Evolutionary conservation across 139 green algal species (phyloP).

Genomic region (Chlamydomonas sphaeroides): DNA sequence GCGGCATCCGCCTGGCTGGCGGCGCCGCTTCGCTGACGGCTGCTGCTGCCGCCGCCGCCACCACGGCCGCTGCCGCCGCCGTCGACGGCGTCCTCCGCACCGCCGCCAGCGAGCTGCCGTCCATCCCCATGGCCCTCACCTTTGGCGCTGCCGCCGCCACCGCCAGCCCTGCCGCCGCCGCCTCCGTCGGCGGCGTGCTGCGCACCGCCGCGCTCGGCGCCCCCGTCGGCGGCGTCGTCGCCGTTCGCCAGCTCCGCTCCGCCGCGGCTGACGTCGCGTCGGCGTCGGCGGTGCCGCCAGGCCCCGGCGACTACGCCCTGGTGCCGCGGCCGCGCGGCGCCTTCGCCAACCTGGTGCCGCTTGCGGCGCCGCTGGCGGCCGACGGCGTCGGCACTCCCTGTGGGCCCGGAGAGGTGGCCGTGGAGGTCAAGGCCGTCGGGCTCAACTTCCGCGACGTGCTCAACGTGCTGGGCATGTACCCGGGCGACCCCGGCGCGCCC

Average conservation of each 20-base stretch:
- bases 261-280: background rate
- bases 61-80: background rate
- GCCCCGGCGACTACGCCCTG: conserved; percentile 25
- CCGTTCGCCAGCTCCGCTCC: background rate
- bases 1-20: too few species aligned
- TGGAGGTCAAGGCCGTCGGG: conserved; percentile 81
- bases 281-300: background rate
- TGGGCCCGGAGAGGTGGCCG: conserved; percentile 48
- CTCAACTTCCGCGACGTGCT: conserved; percentile 91
- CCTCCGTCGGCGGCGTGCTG: conserved; percentile 50
- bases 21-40: background rate
- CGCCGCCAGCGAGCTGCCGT: too few species aligned
- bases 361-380: conserved; percentile 13
- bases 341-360: conserved; percentile 44
- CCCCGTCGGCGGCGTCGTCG: too few species aligned
- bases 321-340: conserved; percentile 39
- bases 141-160: background rate
- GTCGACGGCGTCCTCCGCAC: background rate
- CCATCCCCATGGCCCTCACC: background rate
- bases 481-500: conserved; percentile 84
- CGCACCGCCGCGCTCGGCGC: conserved; percentile 46
- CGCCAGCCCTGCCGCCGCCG: background rate
- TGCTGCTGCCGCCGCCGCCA: background rate
- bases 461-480: conserved; percentile 91
- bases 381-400: conserved; percentile 33